Percentiles rank a stretch among this genome's conserved stretches.
Evolutionary conservation across 768 basidiomycete species (phyloP).

Genomic region (Hirschioporus abietinus): DNA sequence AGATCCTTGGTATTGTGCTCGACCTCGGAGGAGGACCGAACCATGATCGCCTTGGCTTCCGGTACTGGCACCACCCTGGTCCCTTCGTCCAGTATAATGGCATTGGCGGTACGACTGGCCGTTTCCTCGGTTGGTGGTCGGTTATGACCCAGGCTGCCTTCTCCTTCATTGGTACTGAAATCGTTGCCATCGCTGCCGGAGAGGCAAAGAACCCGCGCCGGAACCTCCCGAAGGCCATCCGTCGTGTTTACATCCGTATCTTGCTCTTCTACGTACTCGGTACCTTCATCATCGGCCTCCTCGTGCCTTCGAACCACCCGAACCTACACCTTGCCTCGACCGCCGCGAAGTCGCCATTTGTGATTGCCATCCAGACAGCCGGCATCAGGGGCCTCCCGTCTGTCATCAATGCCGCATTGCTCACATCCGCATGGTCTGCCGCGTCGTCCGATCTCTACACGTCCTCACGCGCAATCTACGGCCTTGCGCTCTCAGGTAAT

Average conservation of each 20-base stretch:
- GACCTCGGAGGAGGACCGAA: constrained; percentile 54
- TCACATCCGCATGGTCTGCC: constrained; percentile 55
- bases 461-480: constrained; percentile 42
- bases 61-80: constrained; percentile 49
- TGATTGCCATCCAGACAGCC: constrained; percentile 33
- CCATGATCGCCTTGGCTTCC: constrained; percentile 47
- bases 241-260: constrained; percentile 46
- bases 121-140: constrained; percentile 46
- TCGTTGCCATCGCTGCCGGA: constrained; percentile 40
- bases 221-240: constrained; percentile 35
- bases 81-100: constrained; percentile 43
- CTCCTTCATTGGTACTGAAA: constrained; percentile 55
- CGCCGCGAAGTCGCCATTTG: constrained; percentile 33
- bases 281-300: constrained; percentile 38
- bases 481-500: constrained; percentile 45
- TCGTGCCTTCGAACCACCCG: constrained; percentile 28
- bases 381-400: constrained; percentile 31
- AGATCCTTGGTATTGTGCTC: constrained; percentile 44
- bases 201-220: constrained; percentile 47
- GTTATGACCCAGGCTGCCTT: constrained; percentile 57
- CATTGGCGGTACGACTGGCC: constrained; percentile 39
- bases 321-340: constrained; percentile 20
- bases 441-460: constrained; percentile 50
- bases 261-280: constrained; percentile 41
- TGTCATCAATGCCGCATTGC: constrained; percentile 30